Conservation (phyloP, 345 rosid species). For the Erodium maritimum region DNA sequence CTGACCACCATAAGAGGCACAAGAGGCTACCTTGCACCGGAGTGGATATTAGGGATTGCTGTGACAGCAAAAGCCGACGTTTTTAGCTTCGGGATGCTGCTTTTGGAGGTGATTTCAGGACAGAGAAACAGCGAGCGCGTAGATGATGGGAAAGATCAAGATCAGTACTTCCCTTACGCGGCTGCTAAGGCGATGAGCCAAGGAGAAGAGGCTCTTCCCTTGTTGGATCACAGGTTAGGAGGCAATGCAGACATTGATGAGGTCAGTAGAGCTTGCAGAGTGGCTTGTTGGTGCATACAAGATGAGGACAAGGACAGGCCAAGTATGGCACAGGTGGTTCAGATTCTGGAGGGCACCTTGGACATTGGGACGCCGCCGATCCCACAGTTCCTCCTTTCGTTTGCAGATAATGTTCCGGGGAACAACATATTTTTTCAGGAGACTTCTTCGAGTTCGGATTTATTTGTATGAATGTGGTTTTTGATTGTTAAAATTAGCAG, state of each 20-base stretch:
- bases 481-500: no score
- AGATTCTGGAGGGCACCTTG: conserved; percentile 2
- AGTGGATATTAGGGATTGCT: conserved; percentile 6
- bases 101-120: conserved; percentile 13
- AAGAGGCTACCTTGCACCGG: conserved; percentile 6
- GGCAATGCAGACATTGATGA: background rate
- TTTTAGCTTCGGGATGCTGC: conserved; percentile 16
- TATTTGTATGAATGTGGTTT: no score
- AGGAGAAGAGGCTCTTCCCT: background rate
- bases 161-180: background rate
- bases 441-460: background rate
- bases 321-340: conserved; percentile 4
- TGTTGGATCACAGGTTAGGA: conserved; percentile 1
- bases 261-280: conserved; percentile 6
- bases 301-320: conserved; percentile 8
- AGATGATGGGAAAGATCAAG: background rate
- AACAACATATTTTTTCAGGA: background rate
- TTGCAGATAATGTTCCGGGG: background rate
- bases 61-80: conserved; percentile 15
- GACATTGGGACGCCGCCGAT: background rate
- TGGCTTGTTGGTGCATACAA: conserved; percentile 11
- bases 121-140: conserved; percentile 6
- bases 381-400: conserved; percentile 1
- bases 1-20: conserved; percentile 10
- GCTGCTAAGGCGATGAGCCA: background rate